These are phyloP conservation scores for Rickenella mellea DNA, from an alignment of 768 basidiomycete species.

Conservation along the genomic window DNA sequence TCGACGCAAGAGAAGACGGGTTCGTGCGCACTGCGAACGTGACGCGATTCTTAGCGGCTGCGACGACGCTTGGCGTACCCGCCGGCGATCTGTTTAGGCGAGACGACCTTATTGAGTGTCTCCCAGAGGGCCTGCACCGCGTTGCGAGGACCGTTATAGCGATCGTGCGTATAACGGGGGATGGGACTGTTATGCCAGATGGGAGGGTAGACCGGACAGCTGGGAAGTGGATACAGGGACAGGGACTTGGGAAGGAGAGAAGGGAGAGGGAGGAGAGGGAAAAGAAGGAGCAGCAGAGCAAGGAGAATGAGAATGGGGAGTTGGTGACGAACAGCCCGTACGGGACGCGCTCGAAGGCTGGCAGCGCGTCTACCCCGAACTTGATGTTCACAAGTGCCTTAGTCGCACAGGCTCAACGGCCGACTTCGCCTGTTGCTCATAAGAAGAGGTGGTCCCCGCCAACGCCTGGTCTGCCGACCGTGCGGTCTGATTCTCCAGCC, in stretches of 20 bases:
- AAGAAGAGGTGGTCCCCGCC: conserved; percentile 45
- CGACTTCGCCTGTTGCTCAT: conserved; percentile 27
- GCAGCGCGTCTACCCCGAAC: conserved; percentile 57
- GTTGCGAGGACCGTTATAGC: conserved; percentile 70
- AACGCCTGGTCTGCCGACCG: conserved; percentile 34
- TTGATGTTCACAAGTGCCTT: too few relatives aligned
- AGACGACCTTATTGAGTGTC: conserved; percentile 52
- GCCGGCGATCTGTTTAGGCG: conserved; percentile 56
- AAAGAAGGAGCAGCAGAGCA: background rate
- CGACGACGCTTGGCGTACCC: conserved; percentile 48
- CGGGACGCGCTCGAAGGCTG: conserved; percentile 18
- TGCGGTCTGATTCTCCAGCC: conserved; percentile 49
- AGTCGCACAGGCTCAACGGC: conserved; percentile 21
- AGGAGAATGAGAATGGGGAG: background rate
- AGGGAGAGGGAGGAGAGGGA: background rate
- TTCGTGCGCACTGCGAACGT: conserved; percentile 60
- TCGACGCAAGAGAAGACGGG: conserved; percentile 61
- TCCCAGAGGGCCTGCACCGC: conserved; percentile 49
- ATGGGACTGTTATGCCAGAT: background rate
- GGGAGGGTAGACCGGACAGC: too few relatives aligned
- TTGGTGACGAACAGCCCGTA: conserved; percentile 16
- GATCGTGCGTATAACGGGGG: conserved; percentile 31
- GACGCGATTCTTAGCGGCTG: conserved; percentile 70
- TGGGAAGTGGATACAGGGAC: background rate
- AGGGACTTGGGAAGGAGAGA: background rate